phyloP scores from a whole-genome alignment of 768 basidiomycete genomes.

The Kwoniella sp. region DNA sequence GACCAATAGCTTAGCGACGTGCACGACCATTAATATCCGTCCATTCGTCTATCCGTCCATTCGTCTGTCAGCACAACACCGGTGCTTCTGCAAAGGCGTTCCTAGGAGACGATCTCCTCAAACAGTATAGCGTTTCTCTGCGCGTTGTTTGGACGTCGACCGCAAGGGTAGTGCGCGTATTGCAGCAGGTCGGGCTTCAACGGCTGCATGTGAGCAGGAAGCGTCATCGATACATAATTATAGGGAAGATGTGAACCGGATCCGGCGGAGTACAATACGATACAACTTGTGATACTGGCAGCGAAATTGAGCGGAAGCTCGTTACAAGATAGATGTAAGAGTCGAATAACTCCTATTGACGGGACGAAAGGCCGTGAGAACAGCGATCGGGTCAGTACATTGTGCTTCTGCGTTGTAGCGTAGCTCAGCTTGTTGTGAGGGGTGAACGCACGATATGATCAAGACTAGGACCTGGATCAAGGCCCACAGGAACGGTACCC shows the following conservation, averaged over 20 bases:
- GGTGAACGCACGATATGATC: slow-evolving; percentile 45
- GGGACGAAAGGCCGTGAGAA: too few species aligned
- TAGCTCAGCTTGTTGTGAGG: neutral
- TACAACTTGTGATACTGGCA: slow-evolving; percentile 4
- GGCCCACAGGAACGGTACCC: slow-evolving; percentile 52
- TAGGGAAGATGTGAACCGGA: neutral
- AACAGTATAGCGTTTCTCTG: too few species aligned
- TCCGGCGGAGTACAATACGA: neutral
- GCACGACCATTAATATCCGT: neutral
- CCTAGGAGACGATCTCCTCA: neutral
- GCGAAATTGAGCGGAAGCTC: neutral
- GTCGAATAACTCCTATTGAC: slow-evolving; percentile 48
- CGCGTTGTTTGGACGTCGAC: too few species aligned
- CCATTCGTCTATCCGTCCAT: too few species aligned
- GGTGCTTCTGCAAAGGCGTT: neutral
- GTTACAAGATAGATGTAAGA: slow-evolving; percentile 44
- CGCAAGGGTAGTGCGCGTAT: too few species aligned
- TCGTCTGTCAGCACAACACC: too few species aligned
- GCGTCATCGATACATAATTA: neutral
- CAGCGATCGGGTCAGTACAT: too few species aligned
- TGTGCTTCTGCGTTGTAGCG: neutral
- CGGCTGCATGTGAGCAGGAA: too few species aligned
- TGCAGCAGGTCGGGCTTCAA: too few species aligned
- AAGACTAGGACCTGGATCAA: slow-evolving; percentile 44
- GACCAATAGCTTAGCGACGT: neutral